Base-by-base conservation (phyloP, 768 basidiomycete species). In the Pulveroboletus sp. region DNA sequence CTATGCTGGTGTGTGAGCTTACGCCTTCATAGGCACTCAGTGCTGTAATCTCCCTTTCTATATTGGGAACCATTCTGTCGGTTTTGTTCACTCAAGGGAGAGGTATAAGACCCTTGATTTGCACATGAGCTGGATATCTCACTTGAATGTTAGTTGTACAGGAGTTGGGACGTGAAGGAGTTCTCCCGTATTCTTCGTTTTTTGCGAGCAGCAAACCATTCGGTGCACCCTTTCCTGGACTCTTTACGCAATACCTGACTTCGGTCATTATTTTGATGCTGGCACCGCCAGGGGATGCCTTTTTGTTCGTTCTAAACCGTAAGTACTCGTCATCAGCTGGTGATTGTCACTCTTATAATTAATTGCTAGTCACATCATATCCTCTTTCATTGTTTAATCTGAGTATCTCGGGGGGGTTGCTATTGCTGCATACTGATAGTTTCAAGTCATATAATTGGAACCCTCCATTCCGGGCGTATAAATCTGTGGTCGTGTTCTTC, bases 121-220 rank as follows among this genome's bases (percentile, higher is more conserved):
- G 12, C 21, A 27, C 31, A 8, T 27, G 21, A 17, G 12, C 5
- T 5, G 9, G n/a, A 35, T 52, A 21, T 61, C 57, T 56, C 12
- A 60, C 17, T 14, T 18, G 14, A 38, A 18, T 31, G 27, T 0
- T 38, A 86, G 85, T 86, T 9, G 76, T 86, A 8, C 86, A 88
- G 61, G 86, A 87, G 63, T 72, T 87, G 4, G 86, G 85, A 0
- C 74, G 85, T 12, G 85, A 88, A 57, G 86, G 83, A 1, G 71
- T 86, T 24, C 69, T 88, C 8, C 86, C 86, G 0, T 81, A 68
- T 55, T 78, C 88, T 0, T 72, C 73, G 1, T 77, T 86, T 61
- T 86, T 89, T 56, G 78, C 85, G 1, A 83, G 80, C 60, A 86
- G 80, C 62, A 79, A 80, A 54, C 87, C 86, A 0, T 89, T 86